A percentile compares a stretch with the other conserved stretches of the same genome.
phyloP scores from a whole-genome alignment of 2,329 filamentous ascomycete species.

The Colletotrichum echinochloae region DNA sequence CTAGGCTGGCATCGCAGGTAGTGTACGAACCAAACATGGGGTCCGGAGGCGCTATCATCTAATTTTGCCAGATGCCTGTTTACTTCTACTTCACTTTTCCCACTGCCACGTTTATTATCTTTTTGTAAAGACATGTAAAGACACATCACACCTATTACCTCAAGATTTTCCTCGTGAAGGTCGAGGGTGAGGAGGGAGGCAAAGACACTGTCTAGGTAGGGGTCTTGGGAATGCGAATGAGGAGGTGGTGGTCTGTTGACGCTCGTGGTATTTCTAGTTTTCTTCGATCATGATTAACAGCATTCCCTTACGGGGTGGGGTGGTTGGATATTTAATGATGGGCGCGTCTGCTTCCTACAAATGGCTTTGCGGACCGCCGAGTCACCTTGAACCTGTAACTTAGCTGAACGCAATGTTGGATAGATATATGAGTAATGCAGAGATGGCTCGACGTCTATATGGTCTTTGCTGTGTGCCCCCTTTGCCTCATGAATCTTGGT shows the following conservation, averaged over 20 bases:
- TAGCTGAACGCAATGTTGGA: conserved; percentile 33
- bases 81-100: conserved; percentile 16
- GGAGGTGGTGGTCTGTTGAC: background rate
- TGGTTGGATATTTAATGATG: conserved; percentile 33
- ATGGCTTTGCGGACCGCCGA: conserved; percentile 23
- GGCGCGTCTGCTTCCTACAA: conserved; percentile 28
- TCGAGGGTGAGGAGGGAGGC: background rate
- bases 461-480: background rate
- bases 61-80: conserved; percentile 7
- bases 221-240: background rate
- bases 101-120: conserved; percentile 1
- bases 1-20: conserved; percentile 25
- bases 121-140: conserved; percentile 7
- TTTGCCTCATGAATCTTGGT: background rate
- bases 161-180: background rate
- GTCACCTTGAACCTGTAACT: background rate
- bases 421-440: conserved; percentile 41
- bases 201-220: background rate
- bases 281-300: conserved; percentile 14
- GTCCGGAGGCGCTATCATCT: conserved; percentile 18
- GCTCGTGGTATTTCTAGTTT: conserved; percentile 1
- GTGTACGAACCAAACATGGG: conserved; percentile 21
- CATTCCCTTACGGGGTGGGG: conserved; percentile 4
- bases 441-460: conserved; percentile 34
- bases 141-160: conserved; percentile 15